Evolutionary conservation across 2,329 filamentous ascomycete species (phyloP).

Genomic region (Phialophora tarda): DNA sequence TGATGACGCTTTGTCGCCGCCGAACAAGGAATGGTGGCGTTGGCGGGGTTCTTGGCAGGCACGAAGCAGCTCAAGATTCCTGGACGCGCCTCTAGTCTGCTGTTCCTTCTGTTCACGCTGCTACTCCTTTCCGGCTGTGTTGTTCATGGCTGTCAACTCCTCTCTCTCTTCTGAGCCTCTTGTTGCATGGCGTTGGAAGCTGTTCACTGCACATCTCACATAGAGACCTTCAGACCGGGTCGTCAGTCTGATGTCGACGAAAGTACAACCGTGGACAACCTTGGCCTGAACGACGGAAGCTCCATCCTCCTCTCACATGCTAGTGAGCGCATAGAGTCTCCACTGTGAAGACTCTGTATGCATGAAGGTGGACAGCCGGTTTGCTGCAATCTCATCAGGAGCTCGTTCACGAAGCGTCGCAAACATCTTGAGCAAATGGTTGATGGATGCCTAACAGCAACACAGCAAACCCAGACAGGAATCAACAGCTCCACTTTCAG

Average conservation of each 20-base stretch:
- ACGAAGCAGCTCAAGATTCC: neutral
- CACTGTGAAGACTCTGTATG: too few species aligned
- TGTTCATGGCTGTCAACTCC: neutral
- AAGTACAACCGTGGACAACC: neutral
- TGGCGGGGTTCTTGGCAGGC: slow-evolving; percentile 3
- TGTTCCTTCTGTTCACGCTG: neutral
- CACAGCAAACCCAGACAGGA: neutral
- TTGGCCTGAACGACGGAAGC: neutral
- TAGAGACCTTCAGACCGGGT: neutral
- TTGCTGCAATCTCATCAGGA: neutral
- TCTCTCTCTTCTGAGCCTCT: neutral
- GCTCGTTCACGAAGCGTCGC: neutral
- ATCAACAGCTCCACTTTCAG: neutral
- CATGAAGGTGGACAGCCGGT: neutral
- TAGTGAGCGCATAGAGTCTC: neutral
- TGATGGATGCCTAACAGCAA: neutral
- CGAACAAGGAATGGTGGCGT: slow-evolving; percentile 2
- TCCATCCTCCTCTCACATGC: neutral
- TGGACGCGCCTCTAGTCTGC: neutral
- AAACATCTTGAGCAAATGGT: neutral
- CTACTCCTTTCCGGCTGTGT: neutral
- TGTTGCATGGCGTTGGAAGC: neutral
- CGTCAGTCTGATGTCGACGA: neutral
- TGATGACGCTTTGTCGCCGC: neutral
- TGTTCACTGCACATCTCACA: neutral